Percentiles rank a stretch among this genome's conserved stretches.
Conservation (phyloP, 352 stramenopile genomes). For the Globisporangium uncinulatum region DNA sequence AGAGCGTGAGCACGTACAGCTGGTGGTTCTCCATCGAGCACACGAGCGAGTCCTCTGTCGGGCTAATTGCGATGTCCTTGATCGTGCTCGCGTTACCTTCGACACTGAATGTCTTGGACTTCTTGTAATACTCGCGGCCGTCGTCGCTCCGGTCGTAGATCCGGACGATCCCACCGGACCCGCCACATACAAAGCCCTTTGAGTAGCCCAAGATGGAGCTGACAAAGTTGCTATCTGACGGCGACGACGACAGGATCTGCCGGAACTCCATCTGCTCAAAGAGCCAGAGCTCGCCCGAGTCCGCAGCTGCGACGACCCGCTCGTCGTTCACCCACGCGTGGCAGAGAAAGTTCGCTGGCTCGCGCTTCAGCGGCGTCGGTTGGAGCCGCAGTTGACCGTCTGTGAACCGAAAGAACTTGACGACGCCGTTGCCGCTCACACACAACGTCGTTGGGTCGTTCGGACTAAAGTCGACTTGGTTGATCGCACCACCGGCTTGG, state of each 20-base stretch:
- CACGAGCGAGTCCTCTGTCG: conserved; percentile 86
- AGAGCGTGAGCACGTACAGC: conserved; percentile 87
- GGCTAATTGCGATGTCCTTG: conserved; percentile 80
- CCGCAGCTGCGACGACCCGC: conserved; percentile 82
- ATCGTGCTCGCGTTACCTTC: conserved; percentile 79
- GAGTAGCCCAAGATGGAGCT: conserved; percentile 84
- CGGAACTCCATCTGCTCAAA: conserved; percentile 93
- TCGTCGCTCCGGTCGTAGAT: conserved; percentile 87
- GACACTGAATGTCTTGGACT: conserved; percentile 85
- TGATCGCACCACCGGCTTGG: conserved; percentile 58
- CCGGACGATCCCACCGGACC: conserved; percentile 63
- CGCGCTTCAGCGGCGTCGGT: conserved; percentile 59
- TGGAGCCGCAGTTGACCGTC: conserved; percentile 82
- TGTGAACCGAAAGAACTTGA: conserved; percentile 87
- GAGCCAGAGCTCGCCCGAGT: conserved; percentile 87
- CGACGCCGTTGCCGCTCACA: conserved; percentile 81
- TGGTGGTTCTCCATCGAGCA: conserved; percentile 88
- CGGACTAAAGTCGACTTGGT: conserved; percentile 89
- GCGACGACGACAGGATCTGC: conserved; percentile 62
- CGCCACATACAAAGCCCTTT: conserved; percentile 86
- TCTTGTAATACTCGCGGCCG: conserved; percentile 87
- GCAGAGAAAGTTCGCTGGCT: conserved; percentile 83
- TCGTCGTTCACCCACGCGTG: conserved; percentile 92
- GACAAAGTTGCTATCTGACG: conserved; percentile 76
- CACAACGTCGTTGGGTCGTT: conserved; percentile 81